Base-by-base conservation (phyloP, 2,329 filamentous ascomycete species). In the Diaporthe helianthi region DNA sequence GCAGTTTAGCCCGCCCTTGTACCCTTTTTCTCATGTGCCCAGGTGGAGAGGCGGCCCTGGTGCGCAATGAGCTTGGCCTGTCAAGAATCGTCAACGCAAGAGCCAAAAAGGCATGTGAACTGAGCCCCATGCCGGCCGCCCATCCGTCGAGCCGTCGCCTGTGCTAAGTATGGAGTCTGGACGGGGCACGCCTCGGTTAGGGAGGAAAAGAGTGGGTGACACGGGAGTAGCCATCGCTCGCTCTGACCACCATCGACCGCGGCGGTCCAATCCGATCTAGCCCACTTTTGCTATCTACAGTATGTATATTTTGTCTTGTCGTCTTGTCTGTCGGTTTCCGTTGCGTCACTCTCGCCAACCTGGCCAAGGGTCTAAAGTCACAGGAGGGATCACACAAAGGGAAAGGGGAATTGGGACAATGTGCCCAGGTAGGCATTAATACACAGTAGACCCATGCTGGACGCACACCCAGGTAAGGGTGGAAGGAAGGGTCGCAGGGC, bases 91-190 rank as follows among this genome's bases (percentile, higher is more conserved):
- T 49, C 58, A 17, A 49, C 58, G 26, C 29, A 29, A 29, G 58
- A 61, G 55, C 33, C 53, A 38, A 13, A 15, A 33, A 44, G 54
- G 29, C 58, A 63, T 63, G 58, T 63, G 58, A 63, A 49, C n/a
- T 49, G 58, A 61, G 58, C 58, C n/a, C 38, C 41, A 47, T 61
- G 41, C 58, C 58, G 58, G 58, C 58, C 58, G 58, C 29, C 58
- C 58, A 63, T 63, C 58, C 58, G 58, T 63, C 58, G 58, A 63
- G 58, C 58, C 44, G 58, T 63, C 44, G 44, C 58, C 44, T 63
- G 55, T 26, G 17, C n/a, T 44, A 36, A 13, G 15, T 24, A 31
- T 36, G 55, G n/a, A n/a, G n/a, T n/a, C n/a, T n/a, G n/a, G n/a
- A n/a, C n/a, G n/a, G n/a, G n/a, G n/a, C 38, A 60, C 55, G 24